Evolutionary conservation across 2,329 filamentous ascomycete species (phyloP).

Genomic region (Aspergillus transmontanensis): DNA sequence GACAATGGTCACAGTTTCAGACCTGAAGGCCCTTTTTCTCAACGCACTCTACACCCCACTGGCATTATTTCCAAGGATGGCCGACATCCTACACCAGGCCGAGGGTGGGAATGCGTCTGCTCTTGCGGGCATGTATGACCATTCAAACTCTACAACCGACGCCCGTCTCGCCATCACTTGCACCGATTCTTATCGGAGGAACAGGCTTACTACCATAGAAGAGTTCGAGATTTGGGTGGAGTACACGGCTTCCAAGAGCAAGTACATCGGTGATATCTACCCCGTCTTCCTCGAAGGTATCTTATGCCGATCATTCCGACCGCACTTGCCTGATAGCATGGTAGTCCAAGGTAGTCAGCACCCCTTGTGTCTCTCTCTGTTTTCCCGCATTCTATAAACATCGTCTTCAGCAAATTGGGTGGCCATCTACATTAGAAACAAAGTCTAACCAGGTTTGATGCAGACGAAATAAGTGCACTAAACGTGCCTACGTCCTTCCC

Average conservation of each 20-base stretch:
- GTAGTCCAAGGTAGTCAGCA: slow-evolving; percentile 13
- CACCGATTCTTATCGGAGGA: slow-evolving; percentile 27
- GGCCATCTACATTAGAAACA: background rate
- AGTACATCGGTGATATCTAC: slow-evolving; percentile 44
- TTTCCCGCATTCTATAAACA: background rate
- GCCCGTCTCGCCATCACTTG: slow-evolving; percentile 20
- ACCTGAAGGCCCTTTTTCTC: slow-evolving; percentile 49
- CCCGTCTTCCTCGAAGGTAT: slow-evolving; percentile 14
- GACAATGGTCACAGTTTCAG: slow-evolving; percentile 54
- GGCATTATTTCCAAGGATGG: slow-evolving; percentile 46
- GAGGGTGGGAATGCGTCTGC: slow-evolving; percentile 16
- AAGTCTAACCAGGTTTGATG: slow-evolving; percentile 9
- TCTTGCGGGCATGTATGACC: slow-evolving; percentile 10
- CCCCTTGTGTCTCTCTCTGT: background rate
- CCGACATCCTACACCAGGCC: slow-evolving; percentile 42
- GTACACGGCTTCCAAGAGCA: slow-evolving; percentile 40
- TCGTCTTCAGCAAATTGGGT: background rate
- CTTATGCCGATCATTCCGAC: slow-evolving; percentile 18
- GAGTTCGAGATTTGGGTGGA: slow-evolving; percentile 36
- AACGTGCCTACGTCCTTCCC: slow-evolving; percentile 43
- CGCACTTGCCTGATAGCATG: slow-evolving; percentile 20
- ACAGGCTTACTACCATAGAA: slow-evolving; percentile 36
- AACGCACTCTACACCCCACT: slow-evolving; percentile 49
- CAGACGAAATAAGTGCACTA: slow-evolving; percentile 6
- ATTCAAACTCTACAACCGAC: slow-evolving; percentile 16